Percentiles rank a stretch among this genome's conserved stretches.
Evolutionary conservation across 306 rosid genomes (phyloP).

Genomic region (Inga laurina): DNA sequence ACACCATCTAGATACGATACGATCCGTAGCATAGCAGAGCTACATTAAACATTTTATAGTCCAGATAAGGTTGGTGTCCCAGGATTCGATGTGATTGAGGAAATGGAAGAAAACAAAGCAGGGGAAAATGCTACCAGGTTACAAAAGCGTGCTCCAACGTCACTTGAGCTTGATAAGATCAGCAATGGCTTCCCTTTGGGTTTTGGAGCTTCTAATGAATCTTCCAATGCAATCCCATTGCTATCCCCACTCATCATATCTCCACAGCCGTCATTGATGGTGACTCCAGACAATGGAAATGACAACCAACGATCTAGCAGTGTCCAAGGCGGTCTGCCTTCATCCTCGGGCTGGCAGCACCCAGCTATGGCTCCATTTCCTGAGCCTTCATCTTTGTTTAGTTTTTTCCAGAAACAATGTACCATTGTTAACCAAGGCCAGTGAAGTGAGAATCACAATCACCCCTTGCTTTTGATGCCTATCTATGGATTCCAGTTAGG

Average conservation of each 20-base stretch:
- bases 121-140: slow-evolving; percentile 56
- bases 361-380: slow-evolving; percentile 39
- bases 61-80: not conserved
- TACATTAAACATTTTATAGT: not conserved
- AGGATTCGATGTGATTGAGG: not conserved
- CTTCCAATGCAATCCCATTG: slow-evolving; percentile 66
- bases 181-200: slow-evolving; percentile 14
- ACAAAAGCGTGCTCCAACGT: slow-evolving; percentile 64
- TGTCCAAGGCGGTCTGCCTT: not conserved
- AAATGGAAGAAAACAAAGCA: slow-evolving; percentile 43
- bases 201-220: not conserved
- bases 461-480: not conserved
- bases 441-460: slow-evolving; percentile 16
- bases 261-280: slow-evolving; percentile 43
- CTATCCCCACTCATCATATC: slow-evolving; percentile 64
- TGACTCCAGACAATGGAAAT: slow-evolving; percentile 10
- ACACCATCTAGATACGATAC: not conserved
- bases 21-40: not conserved
- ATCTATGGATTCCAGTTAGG: not conserved
- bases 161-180: slow-evolving; percentile 52
- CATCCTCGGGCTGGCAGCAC: slow-evolving; percentile 52
- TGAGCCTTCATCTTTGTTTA: slow-evolving; percentile 48
- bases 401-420: slow-evolving; percentile 56
- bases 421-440: slow-evolving; percentile 37
- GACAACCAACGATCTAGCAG: not conserved